A percentile compares a stretch with the other conserved stretches of the same genome.
Conservation (phyloP, 345 rosid genomes). For the Populus deltoides region DNA sequence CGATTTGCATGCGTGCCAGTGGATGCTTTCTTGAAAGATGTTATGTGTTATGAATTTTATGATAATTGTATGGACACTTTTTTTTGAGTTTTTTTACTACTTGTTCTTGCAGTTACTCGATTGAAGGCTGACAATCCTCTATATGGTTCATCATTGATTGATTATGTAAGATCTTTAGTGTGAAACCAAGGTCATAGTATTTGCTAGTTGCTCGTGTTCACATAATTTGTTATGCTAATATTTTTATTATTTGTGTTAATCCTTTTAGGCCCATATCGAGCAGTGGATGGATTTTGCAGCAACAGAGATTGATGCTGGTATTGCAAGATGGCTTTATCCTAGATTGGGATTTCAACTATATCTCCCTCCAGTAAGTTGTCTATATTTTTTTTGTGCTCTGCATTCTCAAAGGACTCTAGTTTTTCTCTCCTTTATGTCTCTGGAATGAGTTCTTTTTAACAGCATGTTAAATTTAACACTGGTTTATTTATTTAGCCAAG, state of each 20-base stretch:
- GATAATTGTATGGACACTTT: neutral
- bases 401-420: neutral
- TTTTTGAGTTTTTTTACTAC: conserved; percentile 11
- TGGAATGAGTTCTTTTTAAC: neutral
- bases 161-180: conserved; percentile 51
- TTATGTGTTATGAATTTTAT: neutral
- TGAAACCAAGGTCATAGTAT: too few species aligned
- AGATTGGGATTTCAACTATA: conserved; percentile 52
- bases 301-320: conserved; percentile 69
- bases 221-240: neutral
- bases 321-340: conserved; percentile 53
- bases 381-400: neutral
- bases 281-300: conserved; percentile 94
- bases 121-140: conserved; percentile 64
- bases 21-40: too few species aligned
- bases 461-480: neutral
- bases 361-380: conserved; percentile 73
- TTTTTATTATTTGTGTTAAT: conserved; percentile 7
- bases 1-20: neutral
- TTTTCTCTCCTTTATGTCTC: neutral
- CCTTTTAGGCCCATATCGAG: conserved; percentile 66
- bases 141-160: conserved; percentile 60
- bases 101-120: conserved; percentile 50
- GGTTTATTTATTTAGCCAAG: neutral
- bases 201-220: neutral